Evolutionary conservation across 495 filamentous ascomycete species (phyloP), one percentile per base, ranked within the genome.

Genomic region (Ascobolus immersus): DNA sequence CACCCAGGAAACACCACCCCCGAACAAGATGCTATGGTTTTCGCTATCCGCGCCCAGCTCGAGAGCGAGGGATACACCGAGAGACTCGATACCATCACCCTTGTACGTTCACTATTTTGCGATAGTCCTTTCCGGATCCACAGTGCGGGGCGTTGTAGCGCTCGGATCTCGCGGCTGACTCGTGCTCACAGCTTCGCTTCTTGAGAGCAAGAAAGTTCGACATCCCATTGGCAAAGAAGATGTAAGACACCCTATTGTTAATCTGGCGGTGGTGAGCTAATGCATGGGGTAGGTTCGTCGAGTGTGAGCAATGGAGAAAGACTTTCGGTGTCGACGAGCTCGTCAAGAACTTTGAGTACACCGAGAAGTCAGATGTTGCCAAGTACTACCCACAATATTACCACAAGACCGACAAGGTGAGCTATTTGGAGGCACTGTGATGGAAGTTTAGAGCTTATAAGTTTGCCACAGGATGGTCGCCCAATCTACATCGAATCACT

Each of bases 301-400:
- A 84, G 15, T 75, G 64, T 47, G 84, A 94, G 58, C 72, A 74
- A 55, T 96, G 86, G 86, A 64, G 86, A 42, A 67, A 74, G 54
- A 68, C 81, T 25, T 82, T 71, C 48, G 67, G 71, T 33, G 78
- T 90, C n/a, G 80, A 93, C 53, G 63, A 89, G 25, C 65, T 84
- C 12, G 64, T 77, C 34, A 61, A 61, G 28, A 73, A 58, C 33
- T 96, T 90, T 60, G 69, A 82, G 24, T 92, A 92, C 54, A 61
- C 57, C 17, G 89, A 93, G 65, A 91, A 91, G 64, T 55, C 64
- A 31, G 47, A 80, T 48, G 65, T 96, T 28, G 86, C 81, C 59
- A 57, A 84, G 52, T 93, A 74, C 61, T 96, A 96, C 53, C 80
- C 82, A 3, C 86, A 96, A 60, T 96, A 86, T 61, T 96, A 96